These are phyloP conservation scores for Penicillium sp. DNA, from an alignment of 2,329 filamentous ascomycete genomes.

Conservation along the genomic window DNA sequence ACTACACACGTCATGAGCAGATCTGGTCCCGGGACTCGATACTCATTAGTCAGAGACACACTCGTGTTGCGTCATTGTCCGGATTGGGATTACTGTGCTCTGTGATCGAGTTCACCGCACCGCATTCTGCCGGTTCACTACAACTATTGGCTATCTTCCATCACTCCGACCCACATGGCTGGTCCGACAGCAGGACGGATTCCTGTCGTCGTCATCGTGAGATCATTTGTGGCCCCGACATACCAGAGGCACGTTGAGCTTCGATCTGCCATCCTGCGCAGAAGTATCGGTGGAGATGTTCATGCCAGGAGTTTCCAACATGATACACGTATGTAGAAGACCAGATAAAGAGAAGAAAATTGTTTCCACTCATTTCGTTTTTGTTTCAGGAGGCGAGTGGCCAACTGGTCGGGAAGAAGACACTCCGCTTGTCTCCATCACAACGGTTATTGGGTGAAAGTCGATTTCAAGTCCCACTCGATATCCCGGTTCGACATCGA, in stretches of 20 bases:
- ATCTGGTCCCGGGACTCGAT: background rate
- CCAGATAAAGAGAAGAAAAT: background rate
- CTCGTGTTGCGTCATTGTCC: conserved; percentile 17
- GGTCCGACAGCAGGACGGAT: conserved; percentile 23
- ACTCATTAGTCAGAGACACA: background rate
- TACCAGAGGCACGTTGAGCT: background rate
- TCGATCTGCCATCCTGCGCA: background rate
- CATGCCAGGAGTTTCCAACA: background rate
- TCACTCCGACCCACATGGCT: background rate
- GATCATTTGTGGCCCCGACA: conserved; percentile 25
- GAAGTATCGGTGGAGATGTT: background rate
- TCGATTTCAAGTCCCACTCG: conserved; percentile 20
- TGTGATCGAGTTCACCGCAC: background rate
- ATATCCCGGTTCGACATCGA: conserved; percentile 18
- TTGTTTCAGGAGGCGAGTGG: conserved; percentile 5
- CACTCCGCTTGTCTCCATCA: conserved; percentile 12
- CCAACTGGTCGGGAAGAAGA: conserved; percentile 6
- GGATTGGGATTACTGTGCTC: conserved; percentile 5
- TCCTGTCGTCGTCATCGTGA: conserved; percentile 40
- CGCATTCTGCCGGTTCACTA: background rate
- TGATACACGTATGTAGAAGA: background rate
- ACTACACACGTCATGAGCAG: conserved; percentile 1
- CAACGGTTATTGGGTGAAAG: conserved; percentile 20
- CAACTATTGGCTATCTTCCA: background rate
- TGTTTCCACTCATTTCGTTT: background rate